These are phyloP conservation scores for Paecilomyces fulvus DNA, from an alignment of 2,329 filamentous ascomycete genomes.

Conservation along the genomic window DNA sequence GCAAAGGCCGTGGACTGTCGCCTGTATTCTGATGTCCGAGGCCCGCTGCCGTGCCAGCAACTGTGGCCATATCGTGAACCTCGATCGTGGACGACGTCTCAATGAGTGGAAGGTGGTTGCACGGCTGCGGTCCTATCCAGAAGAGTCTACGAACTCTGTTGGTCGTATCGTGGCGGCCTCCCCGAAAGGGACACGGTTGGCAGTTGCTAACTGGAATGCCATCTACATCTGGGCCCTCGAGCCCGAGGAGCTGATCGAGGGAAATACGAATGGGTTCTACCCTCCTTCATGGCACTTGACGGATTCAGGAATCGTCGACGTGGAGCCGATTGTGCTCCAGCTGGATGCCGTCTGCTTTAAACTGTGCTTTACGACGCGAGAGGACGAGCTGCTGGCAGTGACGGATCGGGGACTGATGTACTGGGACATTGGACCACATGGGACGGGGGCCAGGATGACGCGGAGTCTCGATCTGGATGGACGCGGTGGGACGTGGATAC, in stretches of 20 bases:
- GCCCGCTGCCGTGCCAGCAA: slow-evolving; percentile 15
- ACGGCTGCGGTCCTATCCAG: slow-evolving; percentile 25
- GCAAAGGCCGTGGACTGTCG: slow-evolving; percentile 25
- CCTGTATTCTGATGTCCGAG: slow-evolving; percentile 30
- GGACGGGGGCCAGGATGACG: slow-evolving; percentile 14
- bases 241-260: slow-evolving; percentile 27
- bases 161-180: slow-evolving; percentile 32
- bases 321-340: slow-evolving; percentile 25
- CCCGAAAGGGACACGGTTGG: slow-evolving; percentile 27
- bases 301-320: slow-evolving; percentile 14
- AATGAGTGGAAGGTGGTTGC: slow-evolving; percentile 28
- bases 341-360: slow-evolving; percentile 32
- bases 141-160: slow-evolving; percentile 24
- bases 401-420: slow-evolving; percentile 35
- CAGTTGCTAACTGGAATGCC: slow-evolving; percentile 34
- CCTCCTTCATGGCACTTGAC: slow-evolving; percentile 17
- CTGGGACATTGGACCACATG: slow-evolving; percentile 26
- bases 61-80: slow-evolving; percentile 28
- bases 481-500: not conserved
- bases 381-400: slow-evolving; percentile 32
- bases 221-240: slow-evolving; percentile 34
- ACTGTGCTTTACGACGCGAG: slow-evolving; percentile 23
- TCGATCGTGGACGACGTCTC: slow-evolving; percentile 33
- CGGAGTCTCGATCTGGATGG: slow-evolving; percentile 1
- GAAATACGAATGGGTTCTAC: slow-evolving; percentile 22